These are phyloP conservation scores for Imleria badia DNA, from an alignment of 768 basidiomycete genomes.

Conservation along the genomic window DNA sequence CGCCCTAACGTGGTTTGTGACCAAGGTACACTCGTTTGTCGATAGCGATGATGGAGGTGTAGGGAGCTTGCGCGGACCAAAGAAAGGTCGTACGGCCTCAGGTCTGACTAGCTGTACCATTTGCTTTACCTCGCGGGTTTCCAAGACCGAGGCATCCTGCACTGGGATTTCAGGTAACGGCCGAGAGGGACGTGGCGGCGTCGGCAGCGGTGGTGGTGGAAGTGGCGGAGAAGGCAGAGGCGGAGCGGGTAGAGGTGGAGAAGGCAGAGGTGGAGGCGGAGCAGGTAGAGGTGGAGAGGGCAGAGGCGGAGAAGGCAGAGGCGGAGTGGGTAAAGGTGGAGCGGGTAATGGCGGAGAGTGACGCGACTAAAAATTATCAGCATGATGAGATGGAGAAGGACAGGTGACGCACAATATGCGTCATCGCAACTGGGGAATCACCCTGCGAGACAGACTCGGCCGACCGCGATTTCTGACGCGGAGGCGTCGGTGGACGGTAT, in stretches of 20 bases:
- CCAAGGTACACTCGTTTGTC: constrained; percentile 24
- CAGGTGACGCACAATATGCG: constrained; percentile 24
- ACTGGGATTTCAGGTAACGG: constrained; percentile 31
- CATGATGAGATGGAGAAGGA: background rate
- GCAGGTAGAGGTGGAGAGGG: constrained; percentile 13
- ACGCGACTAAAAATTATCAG: constrained; percentile 21
- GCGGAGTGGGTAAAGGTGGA: constrained; percentile 11
- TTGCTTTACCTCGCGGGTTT: constrained; percentile 20
- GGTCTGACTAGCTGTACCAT: constrained; percentile 11
- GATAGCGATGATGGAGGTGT: constrained; percentile 29
- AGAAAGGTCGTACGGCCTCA: constrained; percentile 19
- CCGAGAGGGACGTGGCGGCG: constrained; percentile 28
- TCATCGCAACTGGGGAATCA: constrained; percentile 30
- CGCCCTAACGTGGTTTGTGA: constrained; percentile 15
- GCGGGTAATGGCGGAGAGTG: constrained; percentile 25
- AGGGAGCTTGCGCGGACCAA: constrained; percentile 31
- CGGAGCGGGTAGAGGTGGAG: constrained; percentile 10
- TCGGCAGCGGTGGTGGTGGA: constrained; percentile 27
- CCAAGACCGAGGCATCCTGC: constrained; percentile 13
- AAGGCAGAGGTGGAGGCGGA: constrained; percentile 15
- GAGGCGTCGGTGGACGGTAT: constrained; percentile 60
- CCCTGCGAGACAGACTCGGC: constrained; percentile 30
- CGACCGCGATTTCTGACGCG: constrained; percentile 37
- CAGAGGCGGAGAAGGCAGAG: constrained; percentile 15
- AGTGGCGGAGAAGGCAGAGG: constrained; percentile 25